Base-by-base conservation (phyloP, 805 yeast species). In the Myxozyma melibiosi region DNA sequence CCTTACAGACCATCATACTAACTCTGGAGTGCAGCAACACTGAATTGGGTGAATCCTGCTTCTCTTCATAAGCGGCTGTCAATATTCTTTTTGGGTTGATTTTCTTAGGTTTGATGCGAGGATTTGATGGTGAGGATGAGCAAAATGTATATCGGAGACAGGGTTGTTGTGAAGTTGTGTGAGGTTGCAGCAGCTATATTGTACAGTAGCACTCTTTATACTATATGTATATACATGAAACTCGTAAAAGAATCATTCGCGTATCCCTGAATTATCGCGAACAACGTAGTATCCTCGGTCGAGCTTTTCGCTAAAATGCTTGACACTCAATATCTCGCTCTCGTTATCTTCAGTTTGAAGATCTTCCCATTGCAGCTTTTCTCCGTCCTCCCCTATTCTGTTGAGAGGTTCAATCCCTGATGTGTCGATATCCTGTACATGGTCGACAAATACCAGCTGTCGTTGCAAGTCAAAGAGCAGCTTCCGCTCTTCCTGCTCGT, bases 361-460 rank as follows among this genome's bases (percentile, higher is more conserved):
- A 25, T 60, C 66, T 11, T 59, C 54, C 51, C 51, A 50, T 5
- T 48, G 18, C 38, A 61, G 35, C n/a, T 45, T 45, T 11, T 25
- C 38, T 7, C 55, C 52, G n/a, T 53, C 59, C 28, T 43, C 59
- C 5, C 56, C 62, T 8, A 60, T 44, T 25, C 63, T 25, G 39
- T 40, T 66, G 22, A 74, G 58, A 8, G 77, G 78, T 52, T 65
- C 67, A 9, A 70, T 55, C 2, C 68, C 70, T 2, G 53, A 56
- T 2, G 76, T 71, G 33, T 73, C 67, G 7, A 72, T 70, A 11
- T 65, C 67, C n/a, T 67, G 61, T 18, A 74, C 67, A n/a, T 68
- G 71, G 57, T 74, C 74, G 2, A 74, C 73, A 56, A 74, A 74
- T 25, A 63, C 66, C 30, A 74, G 65, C 65, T 74, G 78, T 43